phyloP scores from a whole-genome alignment of 1,139 yeast genomes.

The Candida anutae region DNA sequence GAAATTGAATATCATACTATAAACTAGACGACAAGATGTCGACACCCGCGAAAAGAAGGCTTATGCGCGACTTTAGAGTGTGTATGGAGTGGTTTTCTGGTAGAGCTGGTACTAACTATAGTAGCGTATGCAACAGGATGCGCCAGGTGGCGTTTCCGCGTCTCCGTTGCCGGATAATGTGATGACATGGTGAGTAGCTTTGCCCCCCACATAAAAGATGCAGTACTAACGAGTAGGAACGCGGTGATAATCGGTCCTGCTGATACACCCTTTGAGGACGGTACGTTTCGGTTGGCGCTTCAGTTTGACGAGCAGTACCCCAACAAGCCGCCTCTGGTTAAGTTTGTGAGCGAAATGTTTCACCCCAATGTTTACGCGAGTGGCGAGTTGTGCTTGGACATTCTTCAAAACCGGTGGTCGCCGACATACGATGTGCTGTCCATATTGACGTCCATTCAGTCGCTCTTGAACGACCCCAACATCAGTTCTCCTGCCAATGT shows the following conservation, averaged over 20 bases:
- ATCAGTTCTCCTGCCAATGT: slow-evolving; percentile 96
- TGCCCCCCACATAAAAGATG: not conserved
- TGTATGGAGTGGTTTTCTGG: slow-evolving; percentile 13
- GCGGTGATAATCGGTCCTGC: slow-evolving; percentile 98
- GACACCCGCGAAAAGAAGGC: slow-evolving; percentile 95
- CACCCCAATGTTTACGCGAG: slow-evolving; percentile 96
- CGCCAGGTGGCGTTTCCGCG: slow-evolving; percentile 97
- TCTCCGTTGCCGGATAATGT: slow-evolving; percentile 96
- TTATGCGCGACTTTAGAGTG: slow-evolving; percentile 95
- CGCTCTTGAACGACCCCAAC: slow-evolving; percentile 90
- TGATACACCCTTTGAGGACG: slow-evolving; percentile 97
- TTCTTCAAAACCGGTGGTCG: slow-evolving; percentile 94
- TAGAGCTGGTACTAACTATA: slow-evolving; percentile 8
- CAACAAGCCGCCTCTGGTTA: slow-evolving; percentile 90
- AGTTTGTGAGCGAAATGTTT: slow-evolving; percentile 89
- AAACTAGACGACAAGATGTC: slow-evolving; percentile 50
- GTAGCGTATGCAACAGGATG: slow-evolving; percentile 92
- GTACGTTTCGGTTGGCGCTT: slow-evolving; percentile 79
- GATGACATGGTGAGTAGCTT: slow-evolving; percentile 61
- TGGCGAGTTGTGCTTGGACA: slow-evolving; percentile 94
- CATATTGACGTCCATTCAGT: slow-evolving; percentile 80
- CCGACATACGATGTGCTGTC: slow-evolving; percentile 99
- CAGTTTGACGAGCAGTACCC: slow-evolving; percentile 98
- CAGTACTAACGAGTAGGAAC: slow-evolving; percentile 38
- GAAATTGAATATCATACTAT: slow-evolving; percentile 1